A percentile compares a stretch with the other conserved stretches of the same genome.
phyloP scores from a whole-genome alignment of 2,329 filamentous ascomycete genomes.

The Fusarium floridanum region DNA sequence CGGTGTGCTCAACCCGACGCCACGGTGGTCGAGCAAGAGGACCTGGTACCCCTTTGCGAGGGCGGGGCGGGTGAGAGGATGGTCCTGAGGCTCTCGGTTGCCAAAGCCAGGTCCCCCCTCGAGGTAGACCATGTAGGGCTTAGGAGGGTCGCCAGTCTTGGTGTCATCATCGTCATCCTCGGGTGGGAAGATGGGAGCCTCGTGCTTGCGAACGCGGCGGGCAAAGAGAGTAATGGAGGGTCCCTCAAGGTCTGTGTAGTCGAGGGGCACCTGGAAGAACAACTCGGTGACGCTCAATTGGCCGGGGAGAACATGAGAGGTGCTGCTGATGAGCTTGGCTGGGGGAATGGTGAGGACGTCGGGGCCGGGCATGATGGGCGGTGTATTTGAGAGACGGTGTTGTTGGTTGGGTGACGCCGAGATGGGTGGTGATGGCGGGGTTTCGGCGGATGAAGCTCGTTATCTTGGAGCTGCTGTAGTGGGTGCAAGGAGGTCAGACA shows the following conservation, averaged over 20 bases:
- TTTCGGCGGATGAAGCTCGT: constrained; percentile 3
- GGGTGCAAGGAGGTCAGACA: background rate
- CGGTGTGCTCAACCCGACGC: constrained; percentile 86
- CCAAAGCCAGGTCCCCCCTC: constrained; percentile 89
- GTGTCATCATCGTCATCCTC: constrained; percentile 44
- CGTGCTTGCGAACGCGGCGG: constrained; percentile 76
- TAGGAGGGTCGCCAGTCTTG: constrained; percentile 49
- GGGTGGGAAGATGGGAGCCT: constrained; percentile 68
- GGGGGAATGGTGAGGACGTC: constrained; percentile 48
- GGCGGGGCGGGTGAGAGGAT: constrained; percentile 76
- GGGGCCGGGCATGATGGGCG: constrained; percentile 24
- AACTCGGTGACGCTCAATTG: constrained; percentile 83
- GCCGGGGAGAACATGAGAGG: constrained; percentile 65
- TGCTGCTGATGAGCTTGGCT: constrained; percentile 57
- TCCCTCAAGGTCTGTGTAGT: constrained; percentile 74
- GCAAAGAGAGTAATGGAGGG: constrained; percentile 82
- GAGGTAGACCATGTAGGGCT: constrained; percentile 77
- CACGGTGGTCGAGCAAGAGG: constrained; percentile 90
- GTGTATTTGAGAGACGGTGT: constrained; percentile 9
- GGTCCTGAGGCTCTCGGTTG: constrained; percentile 80
- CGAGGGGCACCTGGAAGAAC: constrained; percentile 87
- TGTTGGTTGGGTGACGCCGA: background rate
- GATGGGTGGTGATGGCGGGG: constrained; percentile 32
- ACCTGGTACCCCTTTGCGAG: constrained; percentile 87
- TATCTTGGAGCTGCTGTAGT: background rate